Percentiles rank a stretch among this genome's conserved stretches.
Conservation (phyloP, 1,284 basidiomycete genomes). For the Xerocomus alliaceus region DNA sequence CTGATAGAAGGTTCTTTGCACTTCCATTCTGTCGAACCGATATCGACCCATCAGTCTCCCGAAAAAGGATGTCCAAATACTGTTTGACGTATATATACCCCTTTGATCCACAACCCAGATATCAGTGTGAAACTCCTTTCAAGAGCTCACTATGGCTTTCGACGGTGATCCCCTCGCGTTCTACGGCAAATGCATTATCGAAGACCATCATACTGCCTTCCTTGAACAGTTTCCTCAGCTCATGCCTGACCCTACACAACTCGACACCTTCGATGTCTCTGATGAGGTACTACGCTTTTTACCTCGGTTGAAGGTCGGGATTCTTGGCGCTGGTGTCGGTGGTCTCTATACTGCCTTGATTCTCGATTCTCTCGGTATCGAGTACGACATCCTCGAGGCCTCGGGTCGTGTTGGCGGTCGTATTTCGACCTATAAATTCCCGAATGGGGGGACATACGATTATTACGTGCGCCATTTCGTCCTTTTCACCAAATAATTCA, state of each 20-base stretch:
- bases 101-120: too few species aligned
- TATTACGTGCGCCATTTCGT: constrained; percentile 19
- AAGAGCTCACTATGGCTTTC: constrained; percentile 1
- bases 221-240: neutral
- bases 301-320: constrained; percentile 17
- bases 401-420: constrained; percentile 39
- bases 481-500: neutral
- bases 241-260: neutral
- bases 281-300: neutral
- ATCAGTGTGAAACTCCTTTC: too few species aligned
- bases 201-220: constrained; percentile 13
- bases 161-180: constrained; percentile 12
- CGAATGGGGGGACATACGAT: constrained; percentile 17
- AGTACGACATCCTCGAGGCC: constrained; percentile 45
- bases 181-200: constrained; percentile 15
- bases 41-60: too few species aligned
- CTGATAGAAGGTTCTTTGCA: too few species aligned
- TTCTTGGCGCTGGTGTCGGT: constrained; percentile 38
- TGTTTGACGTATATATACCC: too few species aligned
- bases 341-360: constrained; percentile 48
- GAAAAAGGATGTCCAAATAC: too few species aligned
- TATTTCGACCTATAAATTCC: constrained; percentile 44
- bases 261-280: neutral
- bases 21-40: too few species aligned
- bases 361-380: constrained; percentile 41